Evolutionary conservation across 108 stramenopile species (phyloP), one percentile per base, ranked within the genome.

Genomic region (Nitzschia putrida): DNA sequence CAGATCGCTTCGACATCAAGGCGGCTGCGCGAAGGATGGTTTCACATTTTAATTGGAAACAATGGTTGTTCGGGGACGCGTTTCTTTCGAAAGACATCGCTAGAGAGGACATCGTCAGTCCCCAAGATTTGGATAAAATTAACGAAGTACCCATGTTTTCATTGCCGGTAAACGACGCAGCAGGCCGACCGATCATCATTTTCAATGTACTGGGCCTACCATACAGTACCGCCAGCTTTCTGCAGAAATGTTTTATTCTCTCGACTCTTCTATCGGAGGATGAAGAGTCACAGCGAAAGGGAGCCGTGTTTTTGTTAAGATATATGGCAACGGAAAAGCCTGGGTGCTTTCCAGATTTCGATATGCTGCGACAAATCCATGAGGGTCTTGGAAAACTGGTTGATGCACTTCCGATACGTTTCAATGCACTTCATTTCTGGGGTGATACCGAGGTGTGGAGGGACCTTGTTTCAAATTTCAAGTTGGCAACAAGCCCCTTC

Each of bases 1-100:
- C 79, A 9, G 76, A 73, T 13, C 39, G 22, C 26, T 83, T 73
- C 43, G 76, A 83, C 56, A 26, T 47, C 4, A 67, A 24, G 14
- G 41, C 47, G 7, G 76, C 82, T 4, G 76, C 76, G 12, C 12
- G 26, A 7, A 55, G 72, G 1, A 64, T 83, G n/a, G 60, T 60
- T 2, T 20, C 45, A 5, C 64, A 83, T 49, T 80, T 72, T 38
- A 69, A 76, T 39, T 57, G 65, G 51, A 83, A 83, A 55, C 44
- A 69, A 10, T 61, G 76, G n/a, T 66, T 80, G 0, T 83, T 83
- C 60, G 79, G 79, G 20, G 38, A 54, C 7, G 61, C 69, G 23
- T 50, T 21, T 0, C 56, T 77, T 16, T 63, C 57, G 14, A 61
- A 51, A 41, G 61, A 53, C 7, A 77, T 77, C 23, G 20, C 45